Conservation (phyloP, 257 asterid genomes). For the Nemophila menziesii region DNA sequence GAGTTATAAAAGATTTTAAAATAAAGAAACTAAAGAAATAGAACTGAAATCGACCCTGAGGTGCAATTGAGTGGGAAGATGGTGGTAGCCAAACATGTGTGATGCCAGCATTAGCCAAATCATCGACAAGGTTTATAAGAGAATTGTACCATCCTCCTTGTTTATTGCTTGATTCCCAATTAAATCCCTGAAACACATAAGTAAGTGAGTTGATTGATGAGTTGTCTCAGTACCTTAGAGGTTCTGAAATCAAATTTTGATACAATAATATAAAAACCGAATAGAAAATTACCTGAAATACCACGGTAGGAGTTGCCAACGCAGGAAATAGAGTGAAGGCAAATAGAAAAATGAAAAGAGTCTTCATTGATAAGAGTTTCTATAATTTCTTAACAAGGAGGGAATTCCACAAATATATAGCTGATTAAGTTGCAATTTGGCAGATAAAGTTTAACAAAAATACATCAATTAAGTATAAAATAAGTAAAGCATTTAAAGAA, state of each 20-base stretch:
- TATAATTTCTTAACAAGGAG: neutral
- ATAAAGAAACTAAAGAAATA: no score
- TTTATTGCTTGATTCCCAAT: constrained; percentile 43
- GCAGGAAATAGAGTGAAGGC: constrained; percentile 17
- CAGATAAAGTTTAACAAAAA: no score
- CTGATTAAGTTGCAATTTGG: no score
- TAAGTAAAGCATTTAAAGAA: no score
- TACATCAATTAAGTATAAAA: no score
- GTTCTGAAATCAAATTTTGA: no score
- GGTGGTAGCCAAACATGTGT: constrained; percentile 96
- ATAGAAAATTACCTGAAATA: constrained; percentile 40
- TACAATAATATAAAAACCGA: no score
- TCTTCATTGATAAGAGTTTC: constrained; percentile 18
- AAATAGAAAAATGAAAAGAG: constrained; percentile 7
- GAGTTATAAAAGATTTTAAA: no score
- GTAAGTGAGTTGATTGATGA: neutral
- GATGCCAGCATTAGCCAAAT: constrained; percentile 50
- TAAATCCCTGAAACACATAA: constrained; percentile 43
- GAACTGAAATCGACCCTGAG: constrained; percentile 32
- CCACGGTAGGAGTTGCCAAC: constrained; percentile 21
- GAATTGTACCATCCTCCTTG: constrained; percentile 63
- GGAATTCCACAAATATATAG: neutral
- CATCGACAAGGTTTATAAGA: constrained; percentile 29
- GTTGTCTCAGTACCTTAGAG: neutral
- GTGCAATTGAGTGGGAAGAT: constrained; percentile 48